phyloP scores from a whole-genome alignment of 208 protist genomes.

The Leptomonas seymouri region DNA sequence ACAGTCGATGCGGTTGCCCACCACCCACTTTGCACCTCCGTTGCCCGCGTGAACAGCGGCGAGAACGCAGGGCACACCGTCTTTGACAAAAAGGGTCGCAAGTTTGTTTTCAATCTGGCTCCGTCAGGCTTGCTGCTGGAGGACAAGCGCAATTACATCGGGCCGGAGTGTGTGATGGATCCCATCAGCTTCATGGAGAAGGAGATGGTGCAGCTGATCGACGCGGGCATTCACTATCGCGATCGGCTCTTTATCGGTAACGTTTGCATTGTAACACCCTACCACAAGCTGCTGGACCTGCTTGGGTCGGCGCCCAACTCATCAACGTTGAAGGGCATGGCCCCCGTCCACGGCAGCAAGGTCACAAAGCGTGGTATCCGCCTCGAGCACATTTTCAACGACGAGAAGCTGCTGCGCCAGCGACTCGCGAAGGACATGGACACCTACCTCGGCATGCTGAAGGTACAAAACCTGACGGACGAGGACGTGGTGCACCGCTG shows the following conservation, averaged over 20 bases:
- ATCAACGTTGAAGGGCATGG: conserved; percentile 93
- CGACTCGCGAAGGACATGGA: conserved; percentile 88
- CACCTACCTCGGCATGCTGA: conserved; percentile 83
- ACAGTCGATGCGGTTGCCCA: conserved; percentile 89
- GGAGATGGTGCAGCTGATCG: conserved; percentile 83
- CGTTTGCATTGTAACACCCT: conserved; percentile 89
- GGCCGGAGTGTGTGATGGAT: conserved; percentile 93
- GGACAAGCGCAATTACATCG: conserved; percentile 85
- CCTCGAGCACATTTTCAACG: conserved; percentile 93
- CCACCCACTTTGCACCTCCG: conserved; percentile 80
- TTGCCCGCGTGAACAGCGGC: conserved; percentile 91
- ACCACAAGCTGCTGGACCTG: conserved; percentile 93
- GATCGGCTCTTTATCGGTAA: conserved; percentile 89
- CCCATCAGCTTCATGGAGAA: conserved; percentile 92
- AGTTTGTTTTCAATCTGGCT: conserved; percentile 93
- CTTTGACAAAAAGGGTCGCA: conserved; percentile 71
- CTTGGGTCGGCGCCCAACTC: conserved; percentile 80
- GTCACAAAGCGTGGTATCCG: conserved; percentile 90
- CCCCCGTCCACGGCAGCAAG: conserved; percentile 90
- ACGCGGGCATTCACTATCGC: conserved; percentile 78
- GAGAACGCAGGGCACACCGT: conserved; percentile 95
- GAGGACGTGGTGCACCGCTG: conserved; percentile 79
- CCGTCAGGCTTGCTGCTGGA: conserved; percentile 79
- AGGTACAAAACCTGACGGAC: conserved; percentile 70
- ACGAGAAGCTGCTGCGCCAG: conserved; percentile 53